Conservation (phyloP, 495 filamentous ascomycete species). For the Xanthoparmelia taractica region DNA sequence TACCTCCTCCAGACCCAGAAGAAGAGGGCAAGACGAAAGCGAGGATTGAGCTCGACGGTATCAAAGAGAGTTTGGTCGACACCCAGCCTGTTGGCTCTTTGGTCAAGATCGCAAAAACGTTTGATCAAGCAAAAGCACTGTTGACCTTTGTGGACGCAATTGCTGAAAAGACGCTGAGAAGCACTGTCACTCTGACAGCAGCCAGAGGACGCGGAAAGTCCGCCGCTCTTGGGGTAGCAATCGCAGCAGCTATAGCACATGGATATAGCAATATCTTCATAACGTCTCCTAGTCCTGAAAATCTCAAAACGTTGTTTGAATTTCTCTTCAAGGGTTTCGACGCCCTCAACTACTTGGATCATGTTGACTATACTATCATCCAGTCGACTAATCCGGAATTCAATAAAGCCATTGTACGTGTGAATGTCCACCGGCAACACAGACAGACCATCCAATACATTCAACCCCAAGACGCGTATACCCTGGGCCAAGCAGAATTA, state of each 20-base stretch:
- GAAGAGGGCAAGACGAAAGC: constrained; percentile 57
- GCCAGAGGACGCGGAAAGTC: constrained; percentile 96
- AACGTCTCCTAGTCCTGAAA: constrained; percentile 95
- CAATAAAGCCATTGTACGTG: constrained; percentile 96
- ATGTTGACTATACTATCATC: constrained; percentile 94
- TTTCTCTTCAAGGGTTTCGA: constrained; percentile 99
- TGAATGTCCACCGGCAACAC: constrained; percentile 92
- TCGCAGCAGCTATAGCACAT: constrained; percentile 88
- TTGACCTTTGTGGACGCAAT: constrained; percentile 95
- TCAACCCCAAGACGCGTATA: constrained; percentile 89
- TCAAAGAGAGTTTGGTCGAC: constrained; percentile 81
- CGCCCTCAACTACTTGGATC: constrained; percentile 83
- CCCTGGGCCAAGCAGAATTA: constrained; percentile 90
- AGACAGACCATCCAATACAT: constrained; percentile 98
- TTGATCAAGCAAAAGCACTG: constrained; percentile 91
- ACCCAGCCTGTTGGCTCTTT: constrained; percentile 79
- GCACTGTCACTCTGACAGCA: constrained; percentile 88
- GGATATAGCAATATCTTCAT: constrained; percentile 99
- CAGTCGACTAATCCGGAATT: constrained; percentile 98
- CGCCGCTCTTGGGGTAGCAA: constrained; percentile 85
- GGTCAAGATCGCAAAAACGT: constrained; percentile 74
- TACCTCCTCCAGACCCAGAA: constrained; percentile 61
- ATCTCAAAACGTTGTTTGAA: constrained; percentile 95
- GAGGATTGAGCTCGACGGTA: constrained; percentile 70
- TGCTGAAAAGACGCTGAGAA: constrained; percentile 87